phyloP scores from a whole-genome alignment of 164 flowering plant species.

The Stephania yunnanensis region DNA sequence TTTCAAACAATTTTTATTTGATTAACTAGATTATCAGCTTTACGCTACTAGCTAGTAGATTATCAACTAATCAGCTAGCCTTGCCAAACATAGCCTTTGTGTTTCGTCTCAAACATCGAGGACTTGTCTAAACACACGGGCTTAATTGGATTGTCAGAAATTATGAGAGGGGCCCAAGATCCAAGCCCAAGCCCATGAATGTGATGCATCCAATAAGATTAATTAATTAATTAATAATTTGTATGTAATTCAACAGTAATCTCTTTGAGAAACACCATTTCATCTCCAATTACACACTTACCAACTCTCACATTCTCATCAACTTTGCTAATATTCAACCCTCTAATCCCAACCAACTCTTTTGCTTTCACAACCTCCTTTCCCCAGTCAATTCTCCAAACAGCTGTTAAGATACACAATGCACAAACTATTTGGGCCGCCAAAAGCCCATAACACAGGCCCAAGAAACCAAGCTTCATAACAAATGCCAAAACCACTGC shows the following conservation, averaged over 20 bases:
- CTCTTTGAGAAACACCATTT: constrained; percentile 20
- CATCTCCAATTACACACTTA: constrained; percentile 25
- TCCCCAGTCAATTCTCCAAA: constrained; percentile 73
- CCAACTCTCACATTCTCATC: constrained; percentile 16
- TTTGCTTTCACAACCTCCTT: constrained; percentile 55
- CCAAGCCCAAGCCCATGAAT: no score
- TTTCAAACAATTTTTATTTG: no score
- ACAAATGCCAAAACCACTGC: constrained; percentile 54
- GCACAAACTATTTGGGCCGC: constrained; percentile 79
- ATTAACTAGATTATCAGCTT: no score
- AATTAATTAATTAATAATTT: not conserved
- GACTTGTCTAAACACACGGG: no score
- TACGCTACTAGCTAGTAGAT: no score
- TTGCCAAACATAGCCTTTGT: no score
- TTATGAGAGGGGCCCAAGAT: no score
- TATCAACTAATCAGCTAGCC: no score
- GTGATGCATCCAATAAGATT: not conserved
- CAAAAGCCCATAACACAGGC: constrained; percentile 88
- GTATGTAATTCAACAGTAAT: constrained; percentile 8
- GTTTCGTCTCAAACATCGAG: no score
- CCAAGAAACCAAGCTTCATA: constrained; percentile 52
- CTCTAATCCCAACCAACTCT: constrained; percentile 39
- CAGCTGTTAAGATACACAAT: constrained; percentile 45
- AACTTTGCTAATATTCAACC: no score
- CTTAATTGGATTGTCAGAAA: no score